Percentiles rank a stretch among this genome's conserved stretches.
These are phyloP conservation scores for Trametes cubensis DNA, from an alignment of 768 basidiomycete genomes.

Conservation along the genomic window DNA sequence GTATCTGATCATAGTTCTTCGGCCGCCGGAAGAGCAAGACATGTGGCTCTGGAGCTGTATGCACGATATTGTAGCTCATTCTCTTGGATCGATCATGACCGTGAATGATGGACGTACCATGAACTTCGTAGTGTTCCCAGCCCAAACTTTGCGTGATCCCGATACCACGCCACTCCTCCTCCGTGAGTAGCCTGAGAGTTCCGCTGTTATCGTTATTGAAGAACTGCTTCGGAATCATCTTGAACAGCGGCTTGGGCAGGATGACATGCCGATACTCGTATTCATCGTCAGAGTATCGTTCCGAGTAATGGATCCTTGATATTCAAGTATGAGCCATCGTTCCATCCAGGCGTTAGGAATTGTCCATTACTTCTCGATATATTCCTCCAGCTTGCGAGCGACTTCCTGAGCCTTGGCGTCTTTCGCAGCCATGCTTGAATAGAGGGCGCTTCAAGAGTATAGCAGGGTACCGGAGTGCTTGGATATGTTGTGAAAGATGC, in stretches of 20 bases:
- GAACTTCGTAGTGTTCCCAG: slow-evolving; percentile 98
- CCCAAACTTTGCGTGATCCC: slow-evolving; percentile 95
- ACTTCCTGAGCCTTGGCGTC: slow-evolving; percentile 29
- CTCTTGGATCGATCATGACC: background rate
- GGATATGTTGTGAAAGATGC: background rate
- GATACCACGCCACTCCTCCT: slow-evolving; percentile 94
- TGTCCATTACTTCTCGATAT: slow-evolving; percentile 68
- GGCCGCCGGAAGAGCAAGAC: slow-evolving; percentile 89
- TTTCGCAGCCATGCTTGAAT: slow-evolving; percentile 19
- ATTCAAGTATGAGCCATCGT: slow-evolving; percentile 20
- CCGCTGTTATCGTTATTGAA: slow-evolving; percentile 75
- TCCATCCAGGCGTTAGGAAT: slow-evolving; percentile 1
- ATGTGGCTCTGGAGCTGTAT: slow-evolving; percentile 85
- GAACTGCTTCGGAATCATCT: slow-evolving; percentile 86
- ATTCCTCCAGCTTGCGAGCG: slow-evolving; percentile 58
- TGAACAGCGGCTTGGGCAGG: slow-evolving; percentile 90
- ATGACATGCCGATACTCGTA: slow-evolving; percentile 98
- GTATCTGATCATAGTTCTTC: slow-evolving; percentile 56
- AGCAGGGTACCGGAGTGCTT: background rate
- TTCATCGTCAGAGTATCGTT: slow-evolving; percentile 88
- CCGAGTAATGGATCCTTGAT: slow-evolving; percentile 83
- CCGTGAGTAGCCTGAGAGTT: slow-evolving; percentile 77
- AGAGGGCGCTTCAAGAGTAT: too few species aligned
- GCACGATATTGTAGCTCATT: background rate
- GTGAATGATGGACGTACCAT: slow-evolving; percentile 55